Percentiles rank a stretch among this genome's conserved stretches.
Conservation (phyloP, 164 flowering plant genomes). For the Akebia trifoliata region DNA sequence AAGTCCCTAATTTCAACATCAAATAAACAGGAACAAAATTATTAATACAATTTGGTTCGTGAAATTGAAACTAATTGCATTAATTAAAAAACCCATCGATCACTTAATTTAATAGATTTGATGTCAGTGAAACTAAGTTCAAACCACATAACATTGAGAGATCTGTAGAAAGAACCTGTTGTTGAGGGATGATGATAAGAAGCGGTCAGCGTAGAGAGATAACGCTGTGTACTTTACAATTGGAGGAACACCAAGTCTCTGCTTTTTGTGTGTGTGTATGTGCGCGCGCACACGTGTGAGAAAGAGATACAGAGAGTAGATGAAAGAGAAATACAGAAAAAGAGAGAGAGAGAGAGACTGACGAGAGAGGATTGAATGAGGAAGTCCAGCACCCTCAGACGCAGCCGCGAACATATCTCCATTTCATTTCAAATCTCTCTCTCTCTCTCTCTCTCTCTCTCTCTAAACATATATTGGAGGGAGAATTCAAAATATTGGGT, state of each 20-base stretch:
- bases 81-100: too few relatives aligned
- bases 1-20: too few relatives aligned
- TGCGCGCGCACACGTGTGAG: background rate
- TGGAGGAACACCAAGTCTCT: constrained; percentile 50
- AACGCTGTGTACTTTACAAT: constrained; percentile 70
- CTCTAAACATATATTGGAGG: too few relatives aligned
- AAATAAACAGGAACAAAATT: too few relatives aligned
- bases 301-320: background rate
- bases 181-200: constrained; percentile 39
- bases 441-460: too few relatives aligned
- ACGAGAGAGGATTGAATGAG: constrained; percentile 45
- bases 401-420: constrained; percentile 14
- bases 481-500: too few relatives aligned
- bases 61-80: too few relatives aligned
- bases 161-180: too few relatives aligned
- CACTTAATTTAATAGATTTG: too few relatives aligned
- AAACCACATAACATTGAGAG: too few relatives aligned
- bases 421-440: background rate
- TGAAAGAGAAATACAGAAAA: background rate
- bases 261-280: background rate
- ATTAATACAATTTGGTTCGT: too few relatives aligned
- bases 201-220: constrained; percentile 64
- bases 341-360: background rate
- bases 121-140: too few relatives aligned
- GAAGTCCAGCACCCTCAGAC: constrained; percentile 35